Conservation (phyloP, 225 moss, liverwort and hornwort species). For the Pseudisothecium myosuroides region DNA sequence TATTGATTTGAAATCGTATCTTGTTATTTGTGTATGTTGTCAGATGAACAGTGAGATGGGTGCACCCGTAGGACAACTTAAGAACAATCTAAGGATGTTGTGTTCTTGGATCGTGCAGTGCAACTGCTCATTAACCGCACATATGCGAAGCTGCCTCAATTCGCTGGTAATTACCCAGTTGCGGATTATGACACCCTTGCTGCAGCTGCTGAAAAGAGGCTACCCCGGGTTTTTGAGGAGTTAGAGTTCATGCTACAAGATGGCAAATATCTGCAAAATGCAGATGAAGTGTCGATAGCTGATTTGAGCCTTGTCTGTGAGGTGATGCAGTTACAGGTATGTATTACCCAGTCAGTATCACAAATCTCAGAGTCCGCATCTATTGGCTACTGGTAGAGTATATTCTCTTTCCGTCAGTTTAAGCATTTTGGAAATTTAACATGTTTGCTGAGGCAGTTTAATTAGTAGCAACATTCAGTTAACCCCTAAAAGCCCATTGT, state of each 20-base stretch:
- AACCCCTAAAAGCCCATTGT: too few species aligned
- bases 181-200: background rate
- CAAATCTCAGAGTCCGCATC: background rate
- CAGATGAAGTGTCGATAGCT: constrained; percentile 12
- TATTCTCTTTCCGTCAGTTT: background rate
- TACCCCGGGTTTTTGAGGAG: background rate
- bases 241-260: constrained; percentile 4
- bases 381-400: background rate
- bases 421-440: background rate
- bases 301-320: constrained; percentile 17
- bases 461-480: background rate
- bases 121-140: background rate
- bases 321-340: background rate
- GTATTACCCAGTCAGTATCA: background rate
- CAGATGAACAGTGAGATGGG: background rate
- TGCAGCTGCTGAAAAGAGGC: background rate
- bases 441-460: background rate
- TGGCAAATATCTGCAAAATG: constrained; percentile 12
- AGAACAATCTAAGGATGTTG: too few species aligned
- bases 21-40: background rate
- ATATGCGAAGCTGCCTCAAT: background rate
- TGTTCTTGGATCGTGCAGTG: background rate
- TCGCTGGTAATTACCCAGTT: background rate
- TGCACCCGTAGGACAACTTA: background rate
- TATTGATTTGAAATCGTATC: background rate